phyloP scores from a whole-genome alignment of 441 rosid genomes.

The Geranium incanum region DNA sequence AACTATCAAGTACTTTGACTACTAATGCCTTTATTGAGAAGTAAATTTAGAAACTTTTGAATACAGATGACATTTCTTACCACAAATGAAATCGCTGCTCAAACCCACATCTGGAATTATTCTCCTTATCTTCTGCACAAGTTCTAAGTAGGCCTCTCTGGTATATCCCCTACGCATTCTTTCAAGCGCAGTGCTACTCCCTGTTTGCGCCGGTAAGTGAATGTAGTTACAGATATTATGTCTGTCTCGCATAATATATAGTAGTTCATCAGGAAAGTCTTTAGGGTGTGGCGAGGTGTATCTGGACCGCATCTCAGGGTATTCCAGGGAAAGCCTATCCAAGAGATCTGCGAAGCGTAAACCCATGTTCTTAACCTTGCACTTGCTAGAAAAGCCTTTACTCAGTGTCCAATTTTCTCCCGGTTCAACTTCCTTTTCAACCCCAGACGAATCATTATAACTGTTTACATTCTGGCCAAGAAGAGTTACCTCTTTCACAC shows the following conservation, averaged over 20 bases:
- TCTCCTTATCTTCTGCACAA: conserved; percentile 62
- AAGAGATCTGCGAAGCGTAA: conserved; percentile 82
- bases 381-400: conserved; percentile 77
- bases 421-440: conserved; percentile 47
- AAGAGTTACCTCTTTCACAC: conserved; percentile 86
- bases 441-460: conserved; percentile 61
- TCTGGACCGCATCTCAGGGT: conserved; percentile 90
- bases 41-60: conserved; percentile 8
- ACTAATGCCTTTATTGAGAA: background rate
- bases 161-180: conserved; percentile 85
- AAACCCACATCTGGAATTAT: conserved; percentile 71
- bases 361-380: conserved; percentile 73
- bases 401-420: conserved; percentile 70
- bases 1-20: background rate
- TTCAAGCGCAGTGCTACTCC: conserved; percentile 69
- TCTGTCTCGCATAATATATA: conserved; percentile 69
- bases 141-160: conserved; percentile 85
- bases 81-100: conserved; percentile 84
- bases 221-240: conserved; percentile 71
- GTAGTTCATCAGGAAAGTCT: conserved; percentile 77
- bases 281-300: conserved; percentile 94
- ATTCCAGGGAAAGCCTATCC: conserved; percentile 65
- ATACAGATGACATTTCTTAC: conserved; percentile 33
- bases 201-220: conserved; percentile 90
- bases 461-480: conserved; percentile 95